Percentiles rank a stretch among this genome's conserved stretches.
These are phyloP conservation scores for Sequoia sempervirens DNA, from an alignment of 75 land plant genomes.

Conservation along the genomic window DNA sequence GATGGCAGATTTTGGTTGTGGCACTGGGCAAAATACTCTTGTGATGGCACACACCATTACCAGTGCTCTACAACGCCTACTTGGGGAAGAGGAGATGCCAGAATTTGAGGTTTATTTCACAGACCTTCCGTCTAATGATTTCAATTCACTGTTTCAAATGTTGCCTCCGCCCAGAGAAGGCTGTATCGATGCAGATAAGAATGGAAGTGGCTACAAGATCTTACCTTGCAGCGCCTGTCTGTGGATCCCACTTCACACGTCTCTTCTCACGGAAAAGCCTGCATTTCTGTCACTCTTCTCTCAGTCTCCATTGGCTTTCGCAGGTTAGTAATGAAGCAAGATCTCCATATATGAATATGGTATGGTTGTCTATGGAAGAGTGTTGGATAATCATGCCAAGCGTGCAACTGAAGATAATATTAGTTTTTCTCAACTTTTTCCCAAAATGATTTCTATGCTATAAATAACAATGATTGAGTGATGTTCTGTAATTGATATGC, in stretches of 20 bases:
- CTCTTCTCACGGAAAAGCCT: conserved; percentile 29
- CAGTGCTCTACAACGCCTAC: not conserved
- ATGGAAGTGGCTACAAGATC: conserved; percentile 7
- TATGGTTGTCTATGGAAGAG: no score
- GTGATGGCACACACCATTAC: conserved; percentile 20
- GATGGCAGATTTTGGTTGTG: conserved; percentile 50
- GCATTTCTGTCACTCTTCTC: conserved; percentile 26
- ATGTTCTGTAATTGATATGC: no score
- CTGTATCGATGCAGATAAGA: no score
- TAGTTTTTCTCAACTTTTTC: no score
- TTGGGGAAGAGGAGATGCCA: not conserved
- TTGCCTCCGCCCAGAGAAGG: no score
- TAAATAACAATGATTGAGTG: no score
- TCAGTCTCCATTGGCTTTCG: conserved; percentile 46
- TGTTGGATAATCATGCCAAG: no score
- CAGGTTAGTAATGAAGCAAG: not conserved
- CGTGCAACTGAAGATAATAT: no score
- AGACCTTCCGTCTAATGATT: no score
- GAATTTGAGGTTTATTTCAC: conserved; percentile 42
- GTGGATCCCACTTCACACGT: conserved; percentile 36
- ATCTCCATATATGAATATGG: no score
- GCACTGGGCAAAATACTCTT: conserved; percentile 39
- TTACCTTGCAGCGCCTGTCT: conserved; percentile 26
- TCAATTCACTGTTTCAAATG: no score
- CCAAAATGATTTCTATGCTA: no score